phyloP scores from a whole-genome alignment of 768 basidiomycete genomes.

The Tricholoma furcatifolium region DNA sequence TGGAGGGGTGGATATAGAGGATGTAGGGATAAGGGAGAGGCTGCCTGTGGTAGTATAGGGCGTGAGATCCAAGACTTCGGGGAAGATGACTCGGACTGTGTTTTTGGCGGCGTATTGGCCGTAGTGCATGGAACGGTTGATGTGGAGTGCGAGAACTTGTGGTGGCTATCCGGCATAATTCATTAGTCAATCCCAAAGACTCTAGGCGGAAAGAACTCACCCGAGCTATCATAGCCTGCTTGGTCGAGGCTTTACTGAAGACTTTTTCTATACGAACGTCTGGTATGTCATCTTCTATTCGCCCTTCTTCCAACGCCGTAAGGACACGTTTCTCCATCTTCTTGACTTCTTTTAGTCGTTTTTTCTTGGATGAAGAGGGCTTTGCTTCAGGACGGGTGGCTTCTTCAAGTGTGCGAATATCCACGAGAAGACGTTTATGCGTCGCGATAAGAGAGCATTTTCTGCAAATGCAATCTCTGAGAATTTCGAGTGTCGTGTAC shows the following conservation, averaged over 20 bases:
- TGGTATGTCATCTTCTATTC: constrained; percentile 82
- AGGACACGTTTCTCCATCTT: constrained; percentile 62
- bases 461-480: constrained; percentile 92
- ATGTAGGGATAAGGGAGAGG: constrained; percentile 67
- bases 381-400: constrained; percentile 37
- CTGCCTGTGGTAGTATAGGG: constrained; percentile 83
- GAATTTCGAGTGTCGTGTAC: constrained; percentile 84
- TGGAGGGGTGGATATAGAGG: constrained; percentile 68
- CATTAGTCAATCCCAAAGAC: background rate
- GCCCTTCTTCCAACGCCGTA: constrained; percentile 64
- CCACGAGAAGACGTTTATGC: constrained; percentile 56
- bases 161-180: constrained; percentile 60
- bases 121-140: constrained; percentile 85
- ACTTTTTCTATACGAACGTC: constrained; percentile 81
- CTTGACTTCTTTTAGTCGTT: constrained; percentile 68
- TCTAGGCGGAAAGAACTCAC: constrained; percentile 40
- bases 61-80: constrained; percentile 86
- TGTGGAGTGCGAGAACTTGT: constrained; percentile 80
- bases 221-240: constrained; percentile 90
- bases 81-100: constrained; percentile 74
- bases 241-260: constrained; percentile 72
- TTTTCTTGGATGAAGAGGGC: constrained; percentile 71
- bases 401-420: constrained; percentile 57
- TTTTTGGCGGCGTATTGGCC: constrained; percentile 84
- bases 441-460: constrained; percentile 88